These are phyloP conservation scores for Lepiota subincarnata DNA, from an alignment of 768 basidiomycete genomes.

Conservation along the genomic window DNA sequence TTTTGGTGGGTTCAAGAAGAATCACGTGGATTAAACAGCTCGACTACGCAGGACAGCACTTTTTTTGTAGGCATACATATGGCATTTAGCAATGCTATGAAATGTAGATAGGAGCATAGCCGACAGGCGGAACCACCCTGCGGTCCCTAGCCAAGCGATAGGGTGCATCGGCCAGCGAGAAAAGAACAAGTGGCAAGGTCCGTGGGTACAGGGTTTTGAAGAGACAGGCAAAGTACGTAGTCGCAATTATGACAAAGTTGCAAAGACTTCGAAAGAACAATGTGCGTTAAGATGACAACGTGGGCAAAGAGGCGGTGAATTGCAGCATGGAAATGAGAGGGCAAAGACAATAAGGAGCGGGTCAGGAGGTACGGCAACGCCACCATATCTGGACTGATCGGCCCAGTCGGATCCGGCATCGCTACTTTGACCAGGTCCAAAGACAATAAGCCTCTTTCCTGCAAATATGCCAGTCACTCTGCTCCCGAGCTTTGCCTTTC, in stretches of 20 bases:
- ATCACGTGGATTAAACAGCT: too few species aligned
- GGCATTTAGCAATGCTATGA: too few species aligned
- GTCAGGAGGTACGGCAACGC: slow-evolving; percentile 2
- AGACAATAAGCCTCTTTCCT: slow-evolving; percentile 6
- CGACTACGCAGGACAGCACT: too few species aligned
- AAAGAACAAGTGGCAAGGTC: too few species aligned
- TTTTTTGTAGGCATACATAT: too few species aligned
- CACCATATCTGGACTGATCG: slow-evolving; percentile 5
- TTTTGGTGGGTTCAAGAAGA: too few species aligned
- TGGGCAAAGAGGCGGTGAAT: not conserved
- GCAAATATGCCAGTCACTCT: slow-evolving; percentile 8
- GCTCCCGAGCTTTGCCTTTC: not conserved
- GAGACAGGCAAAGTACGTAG: too few species aligned
- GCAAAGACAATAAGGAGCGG: slow-evolving; percentile 10
- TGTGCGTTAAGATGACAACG: not conserved
- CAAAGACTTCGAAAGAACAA: slow-evolving; percentile 9
- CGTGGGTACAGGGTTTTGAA: too few species aligned
- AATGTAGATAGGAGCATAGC: too few species aligned
- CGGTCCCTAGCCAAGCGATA: too few species aligned
- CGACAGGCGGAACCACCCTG: too few species aligned
- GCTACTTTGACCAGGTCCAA: not conserved
- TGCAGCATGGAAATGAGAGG: not conserved
- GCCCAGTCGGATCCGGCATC: not conserved
- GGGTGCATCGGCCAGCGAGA: too few species aligned
- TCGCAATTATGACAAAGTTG: not conserved